A percentile compares a stretch with the other conserved stretches of the same genome.
phyloP scores from a whole-genome alignment of 2,329 filamentous ascomycete species.

The Biscogniauxia mediterranea region DNA sequence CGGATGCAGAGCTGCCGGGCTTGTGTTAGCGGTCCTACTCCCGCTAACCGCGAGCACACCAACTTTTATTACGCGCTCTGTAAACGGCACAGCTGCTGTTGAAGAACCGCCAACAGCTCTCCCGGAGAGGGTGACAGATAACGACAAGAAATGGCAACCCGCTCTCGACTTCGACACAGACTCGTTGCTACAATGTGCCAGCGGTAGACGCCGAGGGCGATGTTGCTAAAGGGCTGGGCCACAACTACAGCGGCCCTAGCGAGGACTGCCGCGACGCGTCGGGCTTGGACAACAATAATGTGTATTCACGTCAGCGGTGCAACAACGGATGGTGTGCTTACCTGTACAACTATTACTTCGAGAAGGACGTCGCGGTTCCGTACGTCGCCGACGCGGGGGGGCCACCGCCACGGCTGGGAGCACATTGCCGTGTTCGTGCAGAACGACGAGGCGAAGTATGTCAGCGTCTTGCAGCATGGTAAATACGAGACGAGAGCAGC shows the following conservation, averaged over 20 bases:
- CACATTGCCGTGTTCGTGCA: conserved; percentile 20
- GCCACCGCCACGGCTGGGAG: conserved; percentile 34
- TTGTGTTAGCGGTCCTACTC: not conserved
- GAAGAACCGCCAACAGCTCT: not conserved
- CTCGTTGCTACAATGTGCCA: conserved; percentile 34
- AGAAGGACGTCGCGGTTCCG: conserved; percentile 34
- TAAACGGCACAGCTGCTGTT: not conserved
- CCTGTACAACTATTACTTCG: conserved; percentile 42
- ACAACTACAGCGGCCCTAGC: conserved; percentile 1
- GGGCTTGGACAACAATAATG: conserved; percentile 35
- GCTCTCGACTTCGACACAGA: conserved; percentile 30
- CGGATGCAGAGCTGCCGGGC: not conserved
- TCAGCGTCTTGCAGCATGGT: conserved; percentile 17
- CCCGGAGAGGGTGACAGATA: not conserved
- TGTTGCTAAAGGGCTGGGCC: conserved; percentile 20
- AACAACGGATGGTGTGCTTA: conserved; percentile 41
- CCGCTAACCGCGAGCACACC: not conserved
- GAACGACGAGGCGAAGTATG: conserved; percentile 9
- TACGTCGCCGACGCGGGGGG: conserved; percentile 22
- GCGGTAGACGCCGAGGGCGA: conserved; percentile 30
- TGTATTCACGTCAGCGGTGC: conserved; percentile 39
- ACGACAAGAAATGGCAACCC: conserved; percentile 23
- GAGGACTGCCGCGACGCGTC: conserved; percentile 28
- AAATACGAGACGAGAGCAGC: conserved; percentile 10
- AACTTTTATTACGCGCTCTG: not conserved